Percentiles rank a stretch among this genome's conserved stretches.
phyloP scores from a whole-genome alignment of 345 rosid genomes.

The Pistacia atlantica region DNA sequence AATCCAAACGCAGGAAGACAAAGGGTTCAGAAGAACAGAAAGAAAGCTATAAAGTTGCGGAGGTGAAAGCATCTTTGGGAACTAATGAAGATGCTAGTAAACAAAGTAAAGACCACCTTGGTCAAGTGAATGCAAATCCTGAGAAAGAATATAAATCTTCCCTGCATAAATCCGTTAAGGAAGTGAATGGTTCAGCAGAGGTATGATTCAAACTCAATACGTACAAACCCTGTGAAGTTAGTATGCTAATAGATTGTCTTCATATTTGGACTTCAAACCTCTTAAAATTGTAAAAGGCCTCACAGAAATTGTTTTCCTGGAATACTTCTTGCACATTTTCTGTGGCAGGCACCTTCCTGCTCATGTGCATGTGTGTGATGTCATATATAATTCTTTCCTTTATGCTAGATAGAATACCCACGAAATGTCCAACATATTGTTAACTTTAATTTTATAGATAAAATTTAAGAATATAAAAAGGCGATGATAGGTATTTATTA shows the following conservation, averaged over 20 bases:
- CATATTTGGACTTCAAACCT: too few species aligned
- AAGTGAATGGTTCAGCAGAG: constrained; percentile 59
- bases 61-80: constrained; percentile 20
- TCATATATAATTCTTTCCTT: too few species aligned
- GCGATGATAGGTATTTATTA: not conserved
- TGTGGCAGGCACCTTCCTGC: not conserved
- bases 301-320: not conserved
- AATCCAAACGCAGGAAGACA: constrained; percentile 55
- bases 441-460: not conserved
- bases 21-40: constrained; percentile 36
- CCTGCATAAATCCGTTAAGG: constrained; percentile 34
- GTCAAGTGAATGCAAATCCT: constrained; percentile 33
- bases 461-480: not conserved
- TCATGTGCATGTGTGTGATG: not conserved
- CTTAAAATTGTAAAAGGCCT: not conserved
- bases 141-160: constrained; percentile 48
- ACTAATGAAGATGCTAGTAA: constrained; percentile 15
- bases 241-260: not conserved
- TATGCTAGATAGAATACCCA: not conserved
- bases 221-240: not conserved
- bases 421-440: not conserved
- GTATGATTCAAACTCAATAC: constrained; percentile 31
- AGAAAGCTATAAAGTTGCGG: constrained; percentile 14
- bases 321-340: not conserved
- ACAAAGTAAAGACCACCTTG: constrained; percentile 17